Conservation (phyloP, 148 eudicot species). For the Camellia lanceoleosa region DNA sequence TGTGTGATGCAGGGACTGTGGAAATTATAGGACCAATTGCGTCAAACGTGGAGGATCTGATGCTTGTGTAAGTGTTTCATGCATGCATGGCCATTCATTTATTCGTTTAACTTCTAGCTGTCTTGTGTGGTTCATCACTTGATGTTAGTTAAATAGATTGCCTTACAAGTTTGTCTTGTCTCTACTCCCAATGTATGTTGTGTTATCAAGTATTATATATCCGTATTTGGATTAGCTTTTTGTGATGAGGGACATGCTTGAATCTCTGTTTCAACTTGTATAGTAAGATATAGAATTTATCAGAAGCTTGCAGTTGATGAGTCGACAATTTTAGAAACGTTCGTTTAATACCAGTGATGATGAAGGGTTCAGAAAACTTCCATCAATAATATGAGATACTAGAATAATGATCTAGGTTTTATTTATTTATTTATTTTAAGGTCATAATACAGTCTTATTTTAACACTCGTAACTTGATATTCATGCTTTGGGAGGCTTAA, state of each 20-base stretch:
- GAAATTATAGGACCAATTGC: conserved; percentile 92
- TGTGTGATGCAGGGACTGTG: conserved; percentile 86
- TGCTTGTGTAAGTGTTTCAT: conserved; percentile 74
- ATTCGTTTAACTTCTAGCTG: neutral
- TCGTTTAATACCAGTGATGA: no score
- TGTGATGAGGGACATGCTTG: neutral
- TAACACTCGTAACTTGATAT: no score
- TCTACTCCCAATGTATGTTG: neutral
- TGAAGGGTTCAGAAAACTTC: no score
- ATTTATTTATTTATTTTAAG: no score
- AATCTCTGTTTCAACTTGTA: no score
- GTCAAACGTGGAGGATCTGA: conserved; percentile 84
- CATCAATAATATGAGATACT: no score
- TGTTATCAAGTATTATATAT: neutral
- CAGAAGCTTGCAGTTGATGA: no score
- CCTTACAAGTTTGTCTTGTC: neutral
- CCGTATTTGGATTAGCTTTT: neutral
- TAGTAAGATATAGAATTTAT: no score
- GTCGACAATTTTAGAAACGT: no score
- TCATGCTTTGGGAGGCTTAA: no score
- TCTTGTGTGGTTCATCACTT: neutral
- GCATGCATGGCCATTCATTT: neutral
- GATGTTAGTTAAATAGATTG: conserved; percentile 4
- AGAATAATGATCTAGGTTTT: no score
- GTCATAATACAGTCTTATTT: no score